Evolutionary conservation across 2,329 filamentous ascomycete genomes (phyloP), one percentile per base, ranked within the genome.

Genomic region (Cladosporium velox): DNA sequence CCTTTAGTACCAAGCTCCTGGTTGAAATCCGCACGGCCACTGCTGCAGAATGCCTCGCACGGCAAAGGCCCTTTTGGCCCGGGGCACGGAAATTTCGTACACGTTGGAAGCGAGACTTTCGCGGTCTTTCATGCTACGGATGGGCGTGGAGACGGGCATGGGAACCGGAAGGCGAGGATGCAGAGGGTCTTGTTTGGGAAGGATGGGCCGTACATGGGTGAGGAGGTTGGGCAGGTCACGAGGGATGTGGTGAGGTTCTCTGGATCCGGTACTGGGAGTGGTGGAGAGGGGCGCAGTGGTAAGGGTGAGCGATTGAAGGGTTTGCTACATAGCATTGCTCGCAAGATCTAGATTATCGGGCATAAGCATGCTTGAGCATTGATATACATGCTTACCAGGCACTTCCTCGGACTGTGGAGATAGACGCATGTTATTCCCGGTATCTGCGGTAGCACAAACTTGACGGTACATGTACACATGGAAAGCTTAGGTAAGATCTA

Each of bases 111-210:
- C n/a, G 79, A 82, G 65, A 77, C 79, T 1, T 76, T 81, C 68
- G 77, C 74, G 8, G 74, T 82, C 1, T 83, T 81, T 68, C 81
- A 83, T 68, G 81, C 80, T 0, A 83, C 81, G 0, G 81, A 83
- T 69, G 72, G 68, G 28, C 78, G 77, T 65, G 74, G 68, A 2
- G 81, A 81, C 35, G 81, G 81, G 0, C 82, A 79, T 78, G 76
- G 77, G n/a, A 79, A 79, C 7, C 67, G 81, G 21, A 82, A 79
- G 68, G 80, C 79, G 60, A 74, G 81, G 26, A 72, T 80, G 67
- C 81, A 82, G 75, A 75, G 80, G 54, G 79, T 83, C 14, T 47
- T 66, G 12, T 79, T 75, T 68, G 72, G 67, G 2, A 54, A 71
- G 1, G 70, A 76, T 0, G 79, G 80, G 0, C 80, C 80, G 5